Conservation (phyloP, 2,329 filamentous ascomycete species). For the Rhynchosporium agropyri region DNA sequence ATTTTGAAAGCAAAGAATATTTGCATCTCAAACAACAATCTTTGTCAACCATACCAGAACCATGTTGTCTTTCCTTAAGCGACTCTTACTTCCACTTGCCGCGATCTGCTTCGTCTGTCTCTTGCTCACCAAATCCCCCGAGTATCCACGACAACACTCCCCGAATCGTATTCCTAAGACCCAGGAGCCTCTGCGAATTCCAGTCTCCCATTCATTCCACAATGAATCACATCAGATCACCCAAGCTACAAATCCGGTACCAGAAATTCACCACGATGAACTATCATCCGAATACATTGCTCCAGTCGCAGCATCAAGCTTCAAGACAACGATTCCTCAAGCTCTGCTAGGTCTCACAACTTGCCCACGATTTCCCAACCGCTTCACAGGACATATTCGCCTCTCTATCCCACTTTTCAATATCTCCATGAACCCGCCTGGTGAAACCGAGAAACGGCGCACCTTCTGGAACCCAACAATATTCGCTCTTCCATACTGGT, state of each 20-base stretch:
- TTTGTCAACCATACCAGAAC: not conserved
- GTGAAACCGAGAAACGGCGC: slow-evolving; percentile 32
- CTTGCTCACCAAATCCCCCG: slow-evolving; percentile 8
- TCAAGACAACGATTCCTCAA: slow-evolving; percentile 17
- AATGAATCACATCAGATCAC: slow-evolving; percentile 16
- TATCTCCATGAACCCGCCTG: slow-evolving; percentile 42
- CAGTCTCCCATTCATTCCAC: slow-evolving; percentile 19
- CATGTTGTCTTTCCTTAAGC: slow-evolving; percentile 22
- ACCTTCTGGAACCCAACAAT: slow-evolving; percentile 47
- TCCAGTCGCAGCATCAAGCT: not conserved
- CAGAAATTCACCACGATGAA: not conserved
- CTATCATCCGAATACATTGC: not conserved
- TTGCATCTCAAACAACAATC: not conserved
- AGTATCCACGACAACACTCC: not conserved
- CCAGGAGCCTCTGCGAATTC: slow-evolving; percentile 17
- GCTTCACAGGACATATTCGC: slow-evolving; percentile 43
- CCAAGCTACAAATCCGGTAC: not conserved
- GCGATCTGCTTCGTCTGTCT: slow-evolving; percentile 23
- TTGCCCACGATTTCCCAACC: slow-evolving; percentile 37
- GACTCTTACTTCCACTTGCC: slow-evolving; percentile 29
- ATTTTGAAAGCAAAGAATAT: not conserved
- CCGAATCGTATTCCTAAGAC: not conserved
- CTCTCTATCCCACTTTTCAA: slow-evolving; percentile 42
- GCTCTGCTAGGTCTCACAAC: slow-evolving; percentile 25
- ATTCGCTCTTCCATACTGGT: slow-evolving; percentile 43